A percentile compares a stretch with the other conserved stretches of the same genome.
These are phyloP conservation scores for Prillingera fragicola DNA, from an alignment of 1,284 basidiomycete genomes.

Conservation along the genomic window DNA sequence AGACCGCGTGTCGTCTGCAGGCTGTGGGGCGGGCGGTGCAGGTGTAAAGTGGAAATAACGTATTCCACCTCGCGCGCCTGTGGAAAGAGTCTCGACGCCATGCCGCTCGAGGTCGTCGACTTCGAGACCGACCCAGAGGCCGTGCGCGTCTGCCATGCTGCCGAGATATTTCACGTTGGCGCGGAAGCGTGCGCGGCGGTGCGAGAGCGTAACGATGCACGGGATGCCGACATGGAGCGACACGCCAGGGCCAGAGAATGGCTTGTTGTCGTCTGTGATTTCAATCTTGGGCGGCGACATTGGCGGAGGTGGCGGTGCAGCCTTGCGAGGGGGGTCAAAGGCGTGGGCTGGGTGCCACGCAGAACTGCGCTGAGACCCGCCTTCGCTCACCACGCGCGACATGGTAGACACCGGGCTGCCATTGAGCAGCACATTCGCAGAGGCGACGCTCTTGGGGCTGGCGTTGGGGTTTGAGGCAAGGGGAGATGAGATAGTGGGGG, in stretches of 20 bases:
- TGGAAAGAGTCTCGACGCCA: constrained; percentile 25
- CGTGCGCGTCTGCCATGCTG: constrained; percentile 63
- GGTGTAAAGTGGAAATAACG: constrained; percentile 35
- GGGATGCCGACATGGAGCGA: constrained; percentile 82
- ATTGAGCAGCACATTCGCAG: too few relatives aligned
- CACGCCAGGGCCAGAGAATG: constrained; percentile 52
- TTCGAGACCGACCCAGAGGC: constrained; percentile 88
- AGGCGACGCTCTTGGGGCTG: too few relatives aligned
- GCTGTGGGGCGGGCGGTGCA: neutral
- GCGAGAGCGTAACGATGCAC: constrained; percentile 69
- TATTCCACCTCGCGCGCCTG: constrained; percentile 24
- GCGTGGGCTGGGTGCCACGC: constrained; percentile 35
- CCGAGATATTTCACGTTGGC: constrained; percentile 85
- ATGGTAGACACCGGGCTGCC: neutral
- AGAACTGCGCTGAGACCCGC: constrained; percentile 2
- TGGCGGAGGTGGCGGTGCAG: constrained; percentile 6
- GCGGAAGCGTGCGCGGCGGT: constrained; percentile 70
- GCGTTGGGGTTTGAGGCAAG: too few relatives aligned
- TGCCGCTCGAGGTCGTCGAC: constrained; percentile 60
- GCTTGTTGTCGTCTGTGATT: constrained; percentile 12
- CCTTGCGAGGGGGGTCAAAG: constrained; percentile 36
- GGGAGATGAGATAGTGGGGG: too few relatives aligned
- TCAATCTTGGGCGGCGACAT: constrained; percentile 4
- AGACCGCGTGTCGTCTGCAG: constrained; percentile 3
- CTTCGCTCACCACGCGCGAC: constrained; percentile 4